Conservation (phyloP, 306 rosid genomes). For the Begonia masoniana region DNA sequence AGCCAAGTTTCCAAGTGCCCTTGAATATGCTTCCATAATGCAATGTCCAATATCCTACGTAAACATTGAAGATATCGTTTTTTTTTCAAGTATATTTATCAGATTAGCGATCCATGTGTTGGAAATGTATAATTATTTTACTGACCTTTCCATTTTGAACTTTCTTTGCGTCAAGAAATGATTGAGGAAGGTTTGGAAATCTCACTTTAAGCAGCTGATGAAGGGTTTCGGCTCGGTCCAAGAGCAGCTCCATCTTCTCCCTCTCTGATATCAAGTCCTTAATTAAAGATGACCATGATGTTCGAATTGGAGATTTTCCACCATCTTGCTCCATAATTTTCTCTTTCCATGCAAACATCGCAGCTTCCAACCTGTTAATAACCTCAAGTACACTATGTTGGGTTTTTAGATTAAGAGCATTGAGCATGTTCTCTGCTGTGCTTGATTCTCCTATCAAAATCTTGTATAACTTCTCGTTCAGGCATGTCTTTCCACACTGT, state of each 20-base stretch:
- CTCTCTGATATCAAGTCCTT: conserved; percentile 49
- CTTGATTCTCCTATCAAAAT: conserved; percentile 39
- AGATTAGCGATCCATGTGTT: too few species aligned
- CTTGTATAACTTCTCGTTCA: conserved; percentile 54
- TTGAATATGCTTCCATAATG: conserved; percentile 84
- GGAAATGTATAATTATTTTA: neutral
- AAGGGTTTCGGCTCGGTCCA: conserved; percentile 55
- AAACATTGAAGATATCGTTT: neutral
- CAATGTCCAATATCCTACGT: conserved; percentile 71
- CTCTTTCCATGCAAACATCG: conserved; percentile 62
- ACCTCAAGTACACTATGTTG: conserved; percentile 59
- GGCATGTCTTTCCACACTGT: conserved; percentile 77
- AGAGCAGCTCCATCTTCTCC: conserved; percentile 39
- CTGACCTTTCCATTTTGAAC: conserved; percentile 84
- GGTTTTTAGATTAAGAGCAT: conserved; percentile 46
- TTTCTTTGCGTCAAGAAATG: conserved; percentile 76
- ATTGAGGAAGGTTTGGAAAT: conserved; percentile 72
- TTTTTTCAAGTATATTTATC: too few species aligned
- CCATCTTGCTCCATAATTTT: conserved; percentile 36
- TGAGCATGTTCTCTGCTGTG: conserved; percentile 41
- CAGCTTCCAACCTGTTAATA: conserved; percentile 70
- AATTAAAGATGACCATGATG: conserved; percentile 62
- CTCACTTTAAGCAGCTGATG: conserved; percentile 46
- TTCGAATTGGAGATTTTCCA: conserved; percentile 47
- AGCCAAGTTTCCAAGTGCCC: conserved; percentile 76